phyloP scores from a whole-genome alignment of 2,329 filamentous ascomycete genomes.

The Dactylellina drechsleri region DNA sequence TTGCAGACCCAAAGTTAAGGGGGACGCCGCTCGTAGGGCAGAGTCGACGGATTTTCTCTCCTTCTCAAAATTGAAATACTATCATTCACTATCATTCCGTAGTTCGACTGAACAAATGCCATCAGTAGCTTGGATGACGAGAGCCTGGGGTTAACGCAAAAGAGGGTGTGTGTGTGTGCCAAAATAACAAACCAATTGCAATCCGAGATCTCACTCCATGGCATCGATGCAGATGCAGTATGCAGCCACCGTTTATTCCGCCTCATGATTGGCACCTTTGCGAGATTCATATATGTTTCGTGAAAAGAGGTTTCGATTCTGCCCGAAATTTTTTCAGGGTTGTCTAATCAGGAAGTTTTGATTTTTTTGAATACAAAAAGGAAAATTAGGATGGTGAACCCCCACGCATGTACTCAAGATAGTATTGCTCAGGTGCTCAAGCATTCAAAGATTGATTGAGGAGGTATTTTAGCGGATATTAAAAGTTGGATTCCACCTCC shows the following conservation, averaged over 20 bases:
- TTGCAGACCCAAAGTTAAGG: conserved; percentile 32
- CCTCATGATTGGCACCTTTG: conserved; percentile 45
- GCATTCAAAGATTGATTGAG: too few species aligned
- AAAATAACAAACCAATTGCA: conserved; percentile 45
- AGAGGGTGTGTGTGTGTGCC: conserved; percentile 8
- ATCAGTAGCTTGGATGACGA: conserved; percentile 17
- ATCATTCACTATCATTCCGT: background rate
- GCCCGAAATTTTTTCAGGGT: too few species aligned
- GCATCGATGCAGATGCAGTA: conserved; percentile 45
- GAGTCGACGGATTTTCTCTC: background rate
- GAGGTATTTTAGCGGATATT: too few species aligned
- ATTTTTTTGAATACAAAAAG: too few species aligned
- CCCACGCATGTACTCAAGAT: too few species aligned
- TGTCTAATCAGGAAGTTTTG: too few species aligned
- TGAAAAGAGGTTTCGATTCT: background rate
- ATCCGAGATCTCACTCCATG: conserved; percentile 50
- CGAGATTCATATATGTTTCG: background rate
- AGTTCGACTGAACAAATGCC: background rate
- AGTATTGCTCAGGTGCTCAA: too few species aligned
- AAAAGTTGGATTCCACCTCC: too few species aligned
- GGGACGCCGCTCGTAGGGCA: conserved; percentile 10
- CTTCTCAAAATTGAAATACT: background rate
- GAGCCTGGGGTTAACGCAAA: conserved; percentile 22
- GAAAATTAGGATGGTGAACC: too few species aligned
- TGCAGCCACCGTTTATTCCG: conserved; percentile 48